Conservation (phyloP, 176 grass and related monocot genomes). For the Avena sativa region DNA sequence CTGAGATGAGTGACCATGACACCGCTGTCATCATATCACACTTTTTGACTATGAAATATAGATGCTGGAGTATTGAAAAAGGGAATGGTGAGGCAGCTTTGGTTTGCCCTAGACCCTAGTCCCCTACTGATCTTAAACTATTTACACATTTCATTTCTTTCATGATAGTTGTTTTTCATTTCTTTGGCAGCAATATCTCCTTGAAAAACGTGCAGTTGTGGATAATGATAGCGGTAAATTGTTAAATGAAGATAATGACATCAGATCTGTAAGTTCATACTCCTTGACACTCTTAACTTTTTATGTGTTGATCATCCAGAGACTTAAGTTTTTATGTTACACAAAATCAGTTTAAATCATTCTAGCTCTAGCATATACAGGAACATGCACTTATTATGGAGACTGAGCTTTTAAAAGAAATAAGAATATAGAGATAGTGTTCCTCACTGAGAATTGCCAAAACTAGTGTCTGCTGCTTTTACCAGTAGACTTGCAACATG, state of each 20-base stretch:
- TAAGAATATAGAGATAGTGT: background rate
- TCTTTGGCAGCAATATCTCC: conserved; percentile 77
- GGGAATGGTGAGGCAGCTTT: conserved; percentile 5
- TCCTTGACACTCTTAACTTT: conserved; percentile 19
- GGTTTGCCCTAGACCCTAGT: background rate
- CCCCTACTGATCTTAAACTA: conserved; percentile 30
- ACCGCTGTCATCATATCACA: background rate
- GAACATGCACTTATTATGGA: conserved; percentile 18
- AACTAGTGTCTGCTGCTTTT: background rate
- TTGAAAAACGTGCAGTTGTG: conserved; percentile 87
- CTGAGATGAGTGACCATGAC: background rate
- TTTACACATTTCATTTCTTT: conserved; percentile 42
- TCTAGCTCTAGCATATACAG: conserved; percentile 35
- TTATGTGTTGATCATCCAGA: conserved; percentile 12
- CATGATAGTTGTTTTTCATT: conserved; percentile 16
- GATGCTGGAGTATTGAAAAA: background rate
- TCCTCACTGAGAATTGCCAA: background rate
- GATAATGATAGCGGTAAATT: conserved; percentile 83
- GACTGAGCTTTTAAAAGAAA: background rate
- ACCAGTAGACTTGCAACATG: too few species aligned
- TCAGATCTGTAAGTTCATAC: conserved; percentile 81
- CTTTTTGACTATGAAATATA: background rate
- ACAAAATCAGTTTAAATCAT: conserved; percentile 32
- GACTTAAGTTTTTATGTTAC: conserved; percentile 7
- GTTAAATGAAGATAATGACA: conserved; percentile 92